A percentile compares a stretch with the other conserved stretches of the same genome.
Conservation (phyloP, 257 asterid genomes). For the Solanum paucissectum region DNA sequence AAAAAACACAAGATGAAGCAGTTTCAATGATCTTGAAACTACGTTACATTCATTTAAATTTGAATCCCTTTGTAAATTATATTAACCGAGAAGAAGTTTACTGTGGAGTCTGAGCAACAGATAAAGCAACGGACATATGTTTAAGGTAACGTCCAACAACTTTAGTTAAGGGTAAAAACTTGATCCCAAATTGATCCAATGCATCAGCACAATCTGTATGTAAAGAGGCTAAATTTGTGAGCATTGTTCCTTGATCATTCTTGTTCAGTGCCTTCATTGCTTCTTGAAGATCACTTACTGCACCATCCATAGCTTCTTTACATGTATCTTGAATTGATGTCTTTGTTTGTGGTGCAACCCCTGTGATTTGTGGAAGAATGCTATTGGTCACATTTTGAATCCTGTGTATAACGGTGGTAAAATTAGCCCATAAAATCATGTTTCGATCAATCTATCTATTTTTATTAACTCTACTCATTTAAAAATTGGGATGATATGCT, state of each 20-base stretch:
- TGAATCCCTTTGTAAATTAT: neutral
- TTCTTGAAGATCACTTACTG: neutral
- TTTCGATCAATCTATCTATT: too few species aligned
- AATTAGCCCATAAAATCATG: neutral
- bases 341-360: neutral
- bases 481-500: neutral
- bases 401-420: neutral
- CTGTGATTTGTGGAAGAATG: neutral
- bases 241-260: neutral
- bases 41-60: neutral
- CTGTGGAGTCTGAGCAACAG: neutral
- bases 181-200: slow-evolving; percentile 1
- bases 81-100: neutral
- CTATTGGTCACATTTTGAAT: neutral
- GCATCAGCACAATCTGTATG: slow-evolving; percentile 12
- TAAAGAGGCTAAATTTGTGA: neutral
- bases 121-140: neutral
- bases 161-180: neutral
- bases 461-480: neutral
- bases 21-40: neutral
- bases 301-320: neutral
- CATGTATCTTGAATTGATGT: neutral
- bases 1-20: neutral
- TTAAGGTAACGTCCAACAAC: neutral
- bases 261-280: neutral